Evolutionary conservation across 2,329 filamentous ascomycete species (phyloP).

Genomic region (Plectosphaerella cucumerina): DNA sequence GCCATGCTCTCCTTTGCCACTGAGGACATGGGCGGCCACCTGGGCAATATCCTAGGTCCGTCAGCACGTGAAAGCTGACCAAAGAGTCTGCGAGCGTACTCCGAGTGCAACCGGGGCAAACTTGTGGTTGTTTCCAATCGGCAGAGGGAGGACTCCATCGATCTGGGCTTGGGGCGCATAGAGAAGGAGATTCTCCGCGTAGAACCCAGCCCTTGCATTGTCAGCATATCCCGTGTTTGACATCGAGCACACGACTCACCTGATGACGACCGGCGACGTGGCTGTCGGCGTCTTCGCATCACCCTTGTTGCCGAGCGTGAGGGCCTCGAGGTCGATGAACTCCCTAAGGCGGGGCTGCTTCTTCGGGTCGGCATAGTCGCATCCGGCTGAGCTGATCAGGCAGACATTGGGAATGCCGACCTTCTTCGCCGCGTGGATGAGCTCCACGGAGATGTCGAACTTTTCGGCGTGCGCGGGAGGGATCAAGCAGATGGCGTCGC

Average conservation of each 20-base stretch:
- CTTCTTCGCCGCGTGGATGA: conserved; percentile 39
- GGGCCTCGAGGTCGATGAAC: conserved; percentile 44
- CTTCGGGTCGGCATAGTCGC: conserved; percentile 43
- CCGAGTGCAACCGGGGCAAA: conserved; percentile 45
- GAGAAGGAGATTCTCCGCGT: conserved; percentile 45
- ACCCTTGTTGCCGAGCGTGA: conserved; percentile 38
- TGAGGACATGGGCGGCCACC: conserved; percentile 42
- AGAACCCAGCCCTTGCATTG: conserved; percentile 39
- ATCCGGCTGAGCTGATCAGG: conserved; percentile 43
- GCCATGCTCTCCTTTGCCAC: conserved; percentile 41
- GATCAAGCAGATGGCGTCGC: conserved; percentile 44
- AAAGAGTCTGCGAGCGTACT: conserved; percentile 20
- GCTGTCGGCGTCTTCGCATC: conserved; percentile 31
- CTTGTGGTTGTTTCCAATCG: conserved; percentile 41
- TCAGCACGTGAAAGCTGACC: neutral
- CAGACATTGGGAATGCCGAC: conserved; percentile 39
- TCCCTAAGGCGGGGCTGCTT: conserved; percentile 45
- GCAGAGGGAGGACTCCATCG: conserved; percentile 39
- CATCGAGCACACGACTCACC: conserved; percentile 22
- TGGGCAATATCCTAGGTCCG: conserved; percentile 37
- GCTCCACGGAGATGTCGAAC: conserved; percentile 38
- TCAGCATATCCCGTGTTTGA: neutral
- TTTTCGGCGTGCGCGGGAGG: conserved; percentile 43
- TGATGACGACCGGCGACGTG: conserved; percentile 40
- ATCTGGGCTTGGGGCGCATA: conserved; percentile 40